phyloP scores from a whole-genome alignment of 2,329 filamentous ascomycete species.

The Mariannaea elegans region DNA sequence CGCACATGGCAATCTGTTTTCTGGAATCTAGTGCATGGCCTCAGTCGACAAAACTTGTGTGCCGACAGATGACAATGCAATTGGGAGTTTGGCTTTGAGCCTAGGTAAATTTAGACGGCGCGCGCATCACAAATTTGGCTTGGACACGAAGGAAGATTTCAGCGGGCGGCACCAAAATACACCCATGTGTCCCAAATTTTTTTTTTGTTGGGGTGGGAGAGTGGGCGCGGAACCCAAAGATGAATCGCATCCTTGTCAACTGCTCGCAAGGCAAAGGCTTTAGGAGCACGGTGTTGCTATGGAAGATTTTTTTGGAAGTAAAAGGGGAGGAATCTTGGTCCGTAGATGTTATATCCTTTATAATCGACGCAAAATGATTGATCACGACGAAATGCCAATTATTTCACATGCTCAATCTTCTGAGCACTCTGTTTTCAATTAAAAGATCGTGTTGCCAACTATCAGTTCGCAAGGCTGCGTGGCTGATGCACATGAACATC shows the following conservation, averaged over 20 bases:
- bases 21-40: conserved; percentile 27
- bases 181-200: conserved; percentile 29
- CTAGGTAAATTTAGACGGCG: conserved; percentile 34
- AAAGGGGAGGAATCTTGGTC: conserved; percentile 25
- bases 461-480: not conserved
- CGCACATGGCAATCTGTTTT: conserved; percentile 25
- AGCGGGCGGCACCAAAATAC: conserved; percentile 25
- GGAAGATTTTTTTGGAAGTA: conserved; percentile 16
- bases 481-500: not conserved
- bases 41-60: conserved; percentile 11
- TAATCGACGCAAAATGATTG: conserved; percentile 29
- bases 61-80: conserved; percentile 26
- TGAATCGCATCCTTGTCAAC: conserved; percentile 34
- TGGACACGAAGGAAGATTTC: conserved; percentile 35
- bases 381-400: conserved; percentile 14
- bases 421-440: not conserved
- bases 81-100: conserved; percentile 38
- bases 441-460: not conserved
- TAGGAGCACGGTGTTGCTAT: conserved; percentile 36
- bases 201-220: conserved; percentile 37
- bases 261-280: conserved; percentile 28
- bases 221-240: conserved; percentile 32
- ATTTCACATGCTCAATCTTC: not conserved
- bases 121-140: conserved; percentile 28
- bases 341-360: conserved; percentile 39